Conservation (phyloP, 441 rosid species). For the Adansonia gregorii region DNA sequence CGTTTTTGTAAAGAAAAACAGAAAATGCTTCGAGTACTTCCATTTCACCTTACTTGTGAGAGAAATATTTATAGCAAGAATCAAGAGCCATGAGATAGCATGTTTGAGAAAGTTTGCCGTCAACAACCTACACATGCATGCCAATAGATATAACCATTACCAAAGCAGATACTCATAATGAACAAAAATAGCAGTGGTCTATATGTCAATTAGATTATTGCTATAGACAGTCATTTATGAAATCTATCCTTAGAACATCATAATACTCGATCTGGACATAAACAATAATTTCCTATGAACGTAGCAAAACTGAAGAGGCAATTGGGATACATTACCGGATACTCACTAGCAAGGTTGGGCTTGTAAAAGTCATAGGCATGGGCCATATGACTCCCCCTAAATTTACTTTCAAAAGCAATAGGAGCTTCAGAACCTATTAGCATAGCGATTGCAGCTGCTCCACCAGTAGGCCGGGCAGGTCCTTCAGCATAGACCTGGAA, state of each 20-base stretch:
- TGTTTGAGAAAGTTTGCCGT: constrained; percentile 98
- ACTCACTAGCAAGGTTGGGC: constrained; percentile 98
- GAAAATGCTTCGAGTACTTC: constrained; percentile 21
- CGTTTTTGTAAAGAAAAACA: background rate
- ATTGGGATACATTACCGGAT: constrained; percentile 65
- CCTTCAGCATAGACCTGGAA: constrained; percentile 99
- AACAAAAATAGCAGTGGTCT: background rate
- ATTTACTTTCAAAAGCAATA: constrained; percentile 87
- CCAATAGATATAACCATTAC: constrained; percentile 15
- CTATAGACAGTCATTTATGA: background rate
- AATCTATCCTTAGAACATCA: background rate
- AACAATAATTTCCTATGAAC: background rate
- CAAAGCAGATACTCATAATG: background rate
- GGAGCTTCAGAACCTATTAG: constrained; percentile 96
- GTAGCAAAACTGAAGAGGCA: constrained; percentile 23
- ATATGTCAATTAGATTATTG: background rate
- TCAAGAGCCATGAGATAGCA: constrained; percentile 99
- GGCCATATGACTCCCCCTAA: constrained; percentile 93
- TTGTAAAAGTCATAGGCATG: constrained; percentile 98
- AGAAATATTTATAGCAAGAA: constrained; percentile 79
- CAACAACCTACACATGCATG: constrained; percentile 76
- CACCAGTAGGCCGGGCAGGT: constrained; percentile 99
- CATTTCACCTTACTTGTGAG: constrained; percentile 66
- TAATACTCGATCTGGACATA: background rate
- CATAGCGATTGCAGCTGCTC: constrained; percentile 97